Evolutionary conservation across 257 asterid genomes (phyloP).

Genomic region (Przewalskia tangutica): DNA sequence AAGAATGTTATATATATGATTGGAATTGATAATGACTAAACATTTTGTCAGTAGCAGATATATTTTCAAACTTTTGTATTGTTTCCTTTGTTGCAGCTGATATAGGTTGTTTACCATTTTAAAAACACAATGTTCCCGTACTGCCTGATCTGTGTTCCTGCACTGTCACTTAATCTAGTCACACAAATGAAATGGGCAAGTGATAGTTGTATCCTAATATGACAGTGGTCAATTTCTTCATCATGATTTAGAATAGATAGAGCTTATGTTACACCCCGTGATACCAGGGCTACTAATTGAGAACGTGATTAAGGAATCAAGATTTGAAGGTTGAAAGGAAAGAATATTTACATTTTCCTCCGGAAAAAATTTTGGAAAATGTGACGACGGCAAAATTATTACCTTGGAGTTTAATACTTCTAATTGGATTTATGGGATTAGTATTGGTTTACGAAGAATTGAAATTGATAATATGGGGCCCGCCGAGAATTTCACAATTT

Average conservation of each 20-base stretch:
- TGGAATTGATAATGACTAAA: background rate
- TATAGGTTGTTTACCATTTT: background rate
- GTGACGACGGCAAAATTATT: too few relatives aligned
- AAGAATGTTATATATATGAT: background rate
- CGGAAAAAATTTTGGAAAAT: too few relatives aligned
- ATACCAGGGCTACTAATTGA: too few relatives aligned
- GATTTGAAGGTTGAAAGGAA: too few relatives aligned
- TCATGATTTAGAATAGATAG: background rate
- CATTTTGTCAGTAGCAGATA: background rate
- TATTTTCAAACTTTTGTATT: background rate
- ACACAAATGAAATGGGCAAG: background rate
- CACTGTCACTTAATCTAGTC: background rate
- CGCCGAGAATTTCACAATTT: too few relatives aligned
- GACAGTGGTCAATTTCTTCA: background rate
- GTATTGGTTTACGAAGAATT: too few relatives aligned
- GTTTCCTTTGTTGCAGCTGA: background rate
- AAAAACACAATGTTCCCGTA: background rate
- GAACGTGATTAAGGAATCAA: too few relatives aligned
- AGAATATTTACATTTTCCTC: too few relatives aligned
- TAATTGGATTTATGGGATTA: too few relatives aligned
- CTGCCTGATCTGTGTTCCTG: background rate
- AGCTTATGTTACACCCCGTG: too few relatives aligned
- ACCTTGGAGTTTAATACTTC: too few relatives aligned
- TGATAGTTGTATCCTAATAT: background rate
- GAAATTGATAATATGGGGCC: too few relatives aligned